Base-by-base conservation (phyloP, 2,329 filamentous ascomycete species). In the Colletotrichum limetticola region DNA sequence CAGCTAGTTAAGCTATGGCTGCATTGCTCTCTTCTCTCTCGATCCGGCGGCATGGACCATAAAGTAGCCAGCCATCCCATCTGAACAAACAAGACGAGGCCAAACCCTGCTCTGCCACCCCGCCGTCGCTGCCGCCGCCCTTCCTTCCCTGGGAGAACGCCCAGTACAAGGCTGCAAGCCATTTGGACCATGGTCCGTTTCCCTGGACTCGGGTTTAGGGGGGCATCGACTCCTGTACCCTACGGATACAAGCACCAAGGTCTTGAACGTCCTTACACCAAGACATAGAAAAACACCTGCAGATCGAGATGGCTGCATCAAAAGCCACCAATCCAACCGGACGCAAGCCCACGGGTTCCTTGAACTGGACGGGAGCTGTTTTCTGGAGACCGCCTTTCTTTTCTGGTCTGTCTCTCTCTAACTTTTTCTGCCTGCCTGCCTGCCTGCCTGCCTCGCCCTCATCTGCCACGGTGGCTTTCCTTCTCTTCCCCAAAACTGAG, bases 401-500 rank as follows among this genome's bases (percentile, higher is more conserved):
- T 49, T n/a, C 42, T 49, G 42, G 16, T 30, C 22, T 22, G 46
- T 62, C 26, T 30, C 24, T n/a, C 22, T n/a, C 22, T 60, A 11
- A 16, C 19, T 11, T 66, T 56, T 4, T 30, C 55, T 67, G 59
- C 55, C 56, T 67, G 37, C 37, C 56, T 6, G 42, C 42, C 16
- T 8, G 42, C 19, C 42, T 49, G 42, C 42, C 16, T 9, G 42
- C 19, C 42, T 49, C 42, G 42, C 42, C 42, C 42, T 49, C 16
- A 19, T 19, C 42, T n/a, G 42, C 42, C 42, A 49, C 42, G 16
- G 42, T 49, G 42, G 42, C 42, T 9, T 19, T 4, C 11, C 19
- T 49, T n/a, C 42, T 37, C 28, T 59, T 28, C 65, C 65, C 42
- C 46, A 66, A 66, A 61, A 56, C 56, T 49, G 24, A 24, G 55